Evolutionary conservation across 2,329 filamentous ascomycete genomes (phyloP), one percentile per base, ranked within the genome.

Genomic region (Parastagonospora avenae): DNA sequence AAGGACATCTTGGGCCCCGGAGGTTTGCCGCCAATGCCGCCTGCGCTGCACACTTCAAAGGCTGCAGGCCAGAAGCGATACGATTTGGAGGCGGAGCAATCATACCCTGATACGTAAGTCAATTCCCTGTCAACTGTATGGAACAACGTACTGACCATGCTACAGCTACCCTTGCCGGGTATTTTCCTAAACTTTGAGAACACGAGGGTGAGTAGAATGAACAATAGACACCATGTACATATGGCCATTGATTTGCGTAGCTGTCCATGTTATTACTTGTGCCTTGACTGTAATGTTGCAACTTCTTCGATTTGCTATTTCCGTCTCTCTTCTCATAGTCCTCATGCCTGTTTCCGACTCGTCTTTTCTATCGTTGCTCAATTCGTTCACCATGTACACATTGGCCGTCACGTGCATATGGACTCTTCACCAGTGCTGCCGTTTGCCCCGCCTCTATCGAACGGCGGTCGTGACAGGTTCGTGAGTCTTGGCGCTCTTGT

Each of bases 1-100:
- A 76, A 80, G 64, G 79, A 80, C 59, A 84, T 92, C 49, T 74
- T 97, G 57, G 86, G 90, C 44, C 82, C 88, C 38, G 81, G 88
- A 65, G 92, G 93, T 1, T 75, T 99, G 75, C 94, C 94, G 50
- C 94, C 94, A n/a, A 77, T 89, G 67, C 94, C 93, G 12, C 86
- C 86, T 66, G 87, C 90, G n/a, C 77, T 86, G 74, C 84, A 75
- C 60, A 52, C 79, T 61, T 64, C 81, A 19, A 50, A 47, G 51
- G 81, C 81, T 37, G 72, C 79, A 55, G 85, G 85, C 78, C 81
- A 86, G 68, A 85, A 87, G 70, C 86, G 92, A 74, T 85, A 87
- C 75, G 86, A 95, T 66, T 69, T 90, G 66, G 76, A 80, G 30
- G 77, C 79, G 66, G 86, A 92, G 69, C 83, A 88, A 68, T 82